phyloP scores from a whole-genome alignment of 2,329 filamentous ascomycete species.

The Hypomyces perniciosus region DNA sequence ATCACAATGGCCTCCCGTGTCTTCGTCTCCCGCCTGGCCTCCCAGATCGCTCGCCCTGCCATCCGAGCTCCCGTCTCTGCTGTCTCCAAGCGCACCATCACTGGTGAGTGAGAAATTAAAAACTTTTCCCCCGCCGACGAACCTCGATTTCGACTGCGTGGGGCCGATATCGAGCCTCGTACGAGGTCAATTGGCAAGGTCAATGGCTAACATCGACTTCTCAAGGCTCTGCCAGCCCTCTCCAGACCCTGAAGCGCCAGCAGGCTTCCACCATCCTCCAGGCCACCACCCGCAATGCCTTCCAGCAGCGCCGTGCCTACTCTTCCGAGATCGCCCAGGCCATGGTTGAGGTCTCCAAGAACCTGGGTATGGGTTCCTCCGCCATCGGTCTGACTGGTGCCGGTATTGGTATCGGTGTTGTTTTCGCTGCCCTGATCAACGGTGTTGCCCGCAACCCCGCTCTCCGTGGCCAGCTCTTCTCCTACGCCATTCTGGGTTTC shows the following conservation, averaged over 20 bases:
- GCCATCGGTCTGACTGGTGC: constrained; percentile 90
- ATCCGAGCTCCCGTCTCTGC: constrained; percentile 57
- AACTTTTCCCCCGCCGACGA: constrained; percentile 20
- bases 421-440: constrained; percentile 85
- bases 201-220: constrained; percentile 27
- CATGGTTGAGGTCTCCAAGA: constrained; percentile 86
- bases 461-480: constrained; percentile 92
- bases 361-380: constrained; percentile 82
- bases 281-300: constrained; percentile 59
- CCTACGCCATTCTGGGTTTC: constrained; percentile 92
- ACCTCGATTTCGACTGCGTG: not conserved
- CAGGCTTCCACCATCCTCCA: constrained; percentile 61
- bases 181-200: constrained; percentile 27
- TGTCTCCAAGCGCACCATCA: constrained; percentile 70
- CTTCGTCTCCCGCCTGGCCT: constrained; percentile 70
- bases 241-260: constrained; percentile 72
- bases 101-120: constrained; percentile 51
- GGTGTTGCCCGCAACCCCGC: constrained; percentile 90
- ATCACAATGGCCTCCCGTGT: constrained; percentile 79
- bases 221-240: constrained; percentile 53
- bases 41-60: constrained; percentile 71
- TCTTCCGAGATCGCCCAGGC: constrained; percentile 83
- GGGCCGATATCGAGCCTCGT: constrained; percentile 20
- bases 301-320: constrained; percentile 68
- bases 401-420: constrained; percentile 92